Conservation (phyloP, 2,329 filamentous ascomycete genomes). For the Ascochyta lentis region DNA sequence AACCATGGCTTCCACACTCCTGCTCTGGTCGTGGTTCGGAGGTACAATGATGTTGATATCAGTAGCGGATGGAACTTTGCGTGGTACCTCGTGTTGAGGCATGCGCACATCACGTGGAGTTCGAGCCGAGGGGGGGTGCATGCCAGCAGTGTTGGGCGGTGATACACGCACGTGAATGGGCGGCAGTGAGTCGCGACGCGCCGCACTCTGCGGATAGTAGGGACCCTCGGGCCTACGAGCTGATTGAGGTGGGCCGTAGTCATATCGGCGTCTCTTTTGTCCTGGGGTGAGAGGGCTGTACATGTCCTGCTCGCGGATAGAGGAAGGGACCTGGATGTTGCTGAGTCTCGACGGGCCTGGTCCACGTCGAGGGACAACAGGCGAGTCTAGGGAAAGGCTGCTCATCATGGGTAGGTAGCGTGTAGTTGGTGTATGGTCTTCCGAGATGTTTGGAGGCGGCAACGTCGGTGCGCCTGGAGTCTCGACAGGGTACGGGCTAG, state of each 20-base stretch:
- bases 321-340: conserved; percentile 36
- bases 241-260: conserved; percentile 50
- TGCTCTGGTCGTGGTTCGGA: conserved; percentile 50
- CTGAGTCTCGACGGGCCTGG: conserved; percentile 37
- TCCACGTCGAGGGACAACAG: conserved; percentile 28
- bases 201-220: conserved; percentile 41
- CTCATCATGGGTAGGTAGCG: conserved; percentile 47
- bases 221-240: conserved; percentile 64
- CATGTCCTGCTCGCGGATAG: conserved; percentile 30
- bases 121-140: conserved; percentile 36
- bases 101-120: conserved; percentile 39
- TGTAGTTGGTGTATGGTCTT: conserved; percentile 41
- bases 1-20: conserved; percentile 70
- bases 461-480: conserved; percentile 50
- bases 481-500: conserved; percentile 60
- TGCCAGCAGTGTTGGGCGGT: conserved; percentile 41
- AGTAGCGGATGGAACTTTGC: conserved; percentile 20
- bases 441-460: conserved; percentile 48
- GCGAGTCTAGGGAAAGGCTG: conserved; percentile 51
- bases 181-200: conserved; percentile 44
- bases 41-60: conserved; percentile 34
- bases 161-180: conserved; percentile 41
- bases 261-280: conserved; percentile 45
- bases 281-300: conserved; percentile 45
- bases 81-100: conserved; percentile 4